Evolutionary conservation across 805 yeast species (phyloP).

Genomic region (Lachancea meyersii): DNA sequence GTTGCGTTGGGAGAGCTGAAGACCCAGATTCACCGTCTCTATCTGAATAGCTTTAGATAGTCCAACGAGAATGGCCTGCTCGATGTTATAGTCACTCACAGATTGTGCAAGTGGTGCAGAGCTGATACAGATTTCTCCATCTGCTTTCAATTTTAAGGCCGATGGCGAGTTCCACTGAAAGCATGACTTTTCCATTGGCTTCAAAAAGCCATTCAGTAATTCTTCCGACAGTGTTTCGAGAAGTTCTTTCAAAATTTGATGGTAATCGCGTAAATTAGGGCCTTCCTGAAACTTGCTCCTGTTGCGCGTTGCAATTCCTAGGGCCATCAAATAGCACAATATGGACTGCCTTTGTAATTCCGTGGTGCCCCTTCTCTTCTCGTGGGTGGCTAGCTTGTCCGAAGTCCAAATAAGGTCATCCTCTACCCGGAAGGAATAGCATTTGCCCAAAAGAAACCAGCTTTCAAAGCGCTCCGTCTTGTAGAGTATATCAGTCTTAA

Average conservation of each 20-base stretch:
- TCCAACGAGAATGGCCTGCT: constrained; percentile 26
- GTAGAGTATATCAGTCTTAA: constrained; percentile 60
- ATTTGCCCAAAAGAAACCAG: constrained; percentile 80
- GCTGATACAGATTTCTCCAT: constrained; percentile 15
- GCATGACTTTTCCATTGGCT: constrained; percentile 60
- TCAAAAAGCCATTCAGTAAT: constrained; percentile 46
- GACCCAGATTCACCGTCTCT: constrained; percentile 3
- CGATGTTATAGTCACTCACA: constrained; percentile 28
- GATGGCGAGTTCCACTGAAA: constrained; percentile 33
- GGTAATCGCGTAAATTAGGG: constrained; percentile 13
- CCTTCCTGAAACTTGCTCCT: constrained; percentile 8
- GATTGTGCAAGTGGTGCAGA: constrained; percentile 9
- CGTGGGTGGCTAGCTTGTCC: constrained; percentile 63
- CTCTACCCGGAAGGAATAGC: constrained; percentile 72
- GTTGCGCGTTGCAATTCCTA: constrained; percentile 34
- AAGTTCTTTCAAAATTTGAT: constrained; percentile 14
- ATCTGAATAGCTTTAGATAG: constrained; percentile 19
- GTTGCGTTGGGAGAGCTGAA: constrained; percentile 33
- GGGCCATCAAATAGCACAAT: constrained; percentile 69
- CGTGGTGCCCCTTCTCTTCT: constrained; percentile 56
- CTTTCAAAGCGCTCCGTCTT: constrained; percentile 69
- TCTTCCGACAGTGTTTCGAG: constrained; percentile 25
- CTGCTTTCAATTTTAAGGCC: constrained; percentile 15
- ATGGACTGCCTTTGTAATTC: constrained; percentile 61
- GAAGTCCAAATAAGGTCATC: constrained; percentile 92